Percentiles rank a stretch among this genome's conserved stretches.
These are phyloP conservation scores for Xylariaceae sp. DNA, from an alignment of 2,329 filamentous ascomycete species.

Conservation along the genomic window DNA sequence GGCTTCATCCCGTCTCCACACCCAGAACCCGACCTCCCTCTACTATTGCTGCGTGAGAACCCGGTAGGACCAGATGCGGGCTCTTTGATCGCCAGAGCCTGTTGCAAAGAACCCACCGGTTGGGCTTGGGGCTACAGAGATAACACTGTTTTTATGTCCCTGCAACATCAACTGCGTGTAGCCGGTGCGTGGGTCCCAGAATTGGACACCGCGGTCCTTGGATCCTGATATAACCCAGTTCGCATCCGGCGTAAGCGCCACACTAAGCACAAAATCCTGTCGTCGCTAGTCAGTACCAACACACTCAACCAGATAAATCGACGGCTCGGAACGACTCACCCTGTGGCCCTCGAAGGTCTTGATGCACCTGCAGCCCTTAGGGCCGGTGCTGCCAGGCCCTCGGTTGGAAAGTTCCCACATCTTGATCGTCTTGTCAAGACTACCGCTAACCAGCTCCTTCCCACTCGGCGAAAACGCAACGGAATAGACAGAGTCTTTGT, in stretches of 20 bases:
- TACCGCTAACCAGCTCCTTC: slow-evolving; percentile 87
- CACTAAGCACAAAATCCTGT: slow-evolving; percentile 91
- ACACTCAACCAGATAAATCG: neutral
- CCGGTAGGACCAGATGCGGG: slow-evolving; percentile 89
- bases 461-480: slow-evolving; percentile 94
- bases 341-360: slow-evolving; percentile 97
- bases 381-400: slow-evolving; percentile 53
- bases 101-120: slow-evolving; percentile 86
- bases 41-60: slow-evolving; percentile 33
- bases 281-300: slow-evolving; percentile 31
- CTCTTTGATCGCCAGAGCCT: slow-evolving; percentile 94
- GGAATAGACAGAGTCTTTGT: slow-evolving; percentile 95
- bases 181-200: slow-evolving; percentile 94
- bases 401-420: slow-evolving; percentile 91
- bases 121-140: slow-evolving; percentile 92
- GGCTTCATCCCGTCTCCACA: neutral
- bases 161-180: slow-evolving; percentile 97
- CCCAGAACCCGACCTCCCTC: neutral
- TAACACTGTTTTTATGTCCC: slow-evolving; percentile 98
- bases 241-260: slow-evolving; percentile 89
- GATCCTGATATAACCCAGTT: slow-evolving; percentile 96
- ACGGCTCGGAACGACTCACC: slow-evolving; percentile 43
- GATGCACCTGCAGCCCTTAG: slow-evolving; percentile 87
- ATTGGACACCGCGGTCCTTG: slow-evolving; percentile 95
- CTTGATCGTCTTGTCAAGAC: slow-evolving; percentile 96